phyloP scores from a whole-genome alignment of 805 yeast species.

The Zygosaccharomyces kombuchaensis region DNA sequence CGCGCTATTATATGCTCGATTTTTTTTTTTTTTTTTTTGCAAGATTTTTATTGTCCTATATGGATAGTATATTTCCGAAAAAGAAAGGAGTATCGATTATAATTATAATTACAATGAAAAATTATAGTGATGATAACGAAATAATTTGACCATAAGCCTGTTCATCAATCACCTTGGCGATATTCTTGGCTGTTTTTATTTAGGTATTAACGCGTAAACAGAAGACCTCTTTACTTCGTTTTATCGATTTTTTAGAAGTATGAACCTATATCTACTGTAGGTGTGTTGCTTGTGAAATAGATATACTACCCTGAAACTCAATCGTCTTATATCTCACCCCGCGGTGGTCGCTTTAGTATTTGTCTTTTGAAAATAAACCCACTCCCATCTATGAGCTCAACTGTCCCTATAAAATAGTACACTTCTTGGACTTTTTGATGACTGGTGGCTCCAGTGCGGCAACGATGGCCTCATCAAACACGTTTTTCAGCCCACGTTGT shows the following conservation, averaged over 20 bases:
- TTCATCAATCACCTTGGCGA: neutral
- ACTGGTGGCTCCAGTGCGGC: slow-evolving; percentile 98
- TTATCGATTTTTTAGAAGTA: neutral
- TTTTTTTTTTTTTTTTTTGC: neutral
- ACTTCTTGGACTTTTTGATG: slow-evolving; percentile 68
- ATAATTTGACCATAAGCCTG: neutral
- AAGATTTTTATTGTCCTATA: neutral
- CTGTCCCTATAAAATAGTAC: slow-evolving; percentile 64
- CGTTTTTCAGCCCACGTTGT: slow-evolving; percentile 93
- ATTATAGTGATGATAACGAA: neutral
- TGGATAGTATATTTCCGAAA: neutral
- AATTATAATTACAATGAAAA: too few relatives aligned
- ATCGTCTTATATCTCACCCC: neutral
- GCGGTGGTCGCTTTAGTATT: neutral
- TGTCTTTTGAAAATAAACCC: slow-evolving; percentile 1
- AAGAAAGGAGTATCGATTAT: too few relatives aligned
- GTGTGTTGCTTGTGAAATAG: neutral
- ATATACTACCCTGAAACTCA: neutral
- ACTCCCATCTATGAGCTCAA: slow-evolving; percentile 7
- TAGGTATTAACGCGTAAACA: neutral
- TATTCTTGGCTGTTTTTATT: neutral
- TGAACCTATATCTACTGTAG: neutral
- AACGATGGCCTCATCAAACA: slow-evolving; percentile 97
- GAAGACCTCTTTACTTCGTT: neutral
- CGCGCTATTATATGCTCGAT: neutral